phyloP scores from a whole-genome alignment of 2,329 filamentous ascomycete genomes.

The Sporothrix protearum region DNA sequence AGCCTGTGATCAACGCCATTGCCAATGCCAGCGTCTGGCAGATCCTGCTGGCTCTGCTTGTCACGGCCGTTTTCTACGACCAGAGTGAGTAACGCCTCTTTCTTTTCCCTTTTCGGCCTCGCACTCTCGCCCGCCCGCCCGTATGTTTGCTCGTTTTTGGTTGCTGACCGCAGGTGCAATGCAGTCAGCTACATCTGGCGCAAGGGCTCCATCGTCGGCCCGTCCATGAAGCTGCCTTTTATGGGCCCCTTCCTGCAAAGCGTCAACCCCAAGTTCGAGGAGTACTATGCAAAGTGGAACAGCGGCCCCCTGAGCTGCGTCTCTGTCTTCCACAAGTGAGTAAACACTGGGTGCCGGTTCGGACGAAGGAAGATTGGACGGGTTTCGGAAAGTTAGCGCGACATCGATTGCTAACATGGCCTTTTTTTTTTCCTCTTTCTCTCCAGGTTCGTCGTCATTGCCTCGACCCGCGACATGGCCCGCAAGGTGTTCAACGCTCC shows the following conservation, averaged over 20 bases:
- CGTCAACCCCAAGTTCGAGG: slow-evolving; percentile 83
- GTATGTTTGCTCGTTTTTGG: slow-evolving; percentile 21
- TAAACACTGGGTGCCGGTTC: background rate
- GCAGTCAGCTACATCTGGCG: slow-evolving; percentile 70
- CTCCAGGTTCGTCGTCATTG: slow-evolving; percentile 88
- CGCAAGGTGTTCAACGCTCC: slow-evolving; percentile 97
- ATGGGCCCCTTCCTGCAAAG: slow-evolving; percentile 96
- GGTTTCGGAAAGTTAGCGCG: background rate
- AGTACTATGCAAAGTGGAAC: slow-evolving; percentile 89
- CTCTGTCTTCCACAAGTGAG: slow-evolving; percentile 91
- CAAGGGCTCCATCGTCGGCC: slow-evolving; percentile 74
- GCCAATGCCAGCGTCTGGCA: slow-evolving; percentile 59
- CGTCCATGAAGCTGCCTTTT: slow-evolving; percentile 73
- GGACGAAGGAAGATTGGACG: background rate
- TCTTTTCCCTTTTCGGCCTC: too few species aligned
- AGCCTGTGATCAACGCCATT: slow-evolving; percentile 53
- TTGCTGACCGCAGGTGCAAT: slow-evolving; percentile 25
- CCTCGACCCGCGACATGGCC: slow-evolving; percentile 89
- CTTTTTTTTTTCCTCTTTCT: slow-evolving; percentile 1
- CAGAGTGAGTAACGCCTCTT: slow-evolving; percentile 69
- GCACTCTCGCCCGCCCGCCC: too few species aligned
- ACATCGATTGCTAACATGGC: background rate
- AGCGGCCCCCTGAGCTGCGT: slow-evolving; percentile 93
- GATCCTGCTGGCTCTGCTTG: slow-evolving; percentile 65
- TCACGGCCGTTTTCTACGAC: slow-evolving; percentile 76